These are phyloP conservation scores for Ustilago curta DNA, from an alignment of 1,284 basidiomycete genomes.

Conservation along the genomic window DNA sequence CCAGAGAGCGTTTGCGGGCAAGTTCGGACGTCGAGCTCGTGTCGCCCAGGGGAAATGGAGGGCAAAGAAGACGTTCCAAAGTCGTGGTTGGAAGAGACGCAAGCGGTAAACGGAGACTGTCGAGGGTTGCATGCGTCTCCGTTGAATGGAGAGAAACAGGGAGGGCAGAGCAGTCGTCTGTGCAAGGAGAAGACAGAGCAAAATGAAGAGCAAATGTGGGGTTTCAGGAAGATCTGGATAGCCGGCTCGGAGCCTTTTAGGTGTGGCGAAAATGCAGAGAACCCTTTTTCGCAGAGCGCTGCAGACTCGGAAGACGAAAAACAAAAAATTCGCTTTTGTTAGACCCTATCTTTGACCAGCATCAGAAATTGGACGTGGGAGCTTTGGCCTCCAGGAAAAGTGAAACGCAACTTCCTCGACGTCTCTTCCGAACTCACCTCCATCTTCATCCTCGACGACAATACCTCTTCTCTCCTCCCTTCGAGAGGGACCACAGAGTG, in stretches of 20 bases:
- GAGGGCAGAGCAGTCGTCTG: not conserved
- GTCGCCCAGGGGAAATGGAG: not conserved
- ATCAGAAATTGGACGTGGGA: not conserved
- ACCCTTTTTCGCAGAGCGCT: not conserved
- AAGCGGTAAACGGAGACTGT: not conserved
- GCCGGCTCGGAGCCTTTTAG: conserved; percentile 8
- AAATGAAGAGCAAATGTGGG: not conserved
- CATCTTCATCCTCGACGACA: not conserved
- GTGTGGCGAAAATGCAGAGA: conserved; percentile 12
- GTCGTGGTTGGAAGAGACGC: not conserved
- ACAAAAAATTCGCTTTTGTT: not conserved
- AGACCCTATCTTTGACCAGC: not conserved
- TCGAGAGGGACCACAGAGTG: not conserved
- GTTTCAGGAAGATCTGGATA: conserved; percentile 10
- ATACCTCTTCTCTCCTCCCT: not conserved
- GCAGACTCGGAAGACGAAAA: not conserved
- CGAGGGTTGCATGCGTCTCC: conserved; percentile 18
- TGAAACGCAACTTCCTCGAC: not conserved
- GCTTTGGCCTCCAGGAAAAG: not conserved
- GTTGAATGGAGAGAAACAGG: not conserved
- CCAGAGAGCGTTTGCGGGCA: not conserved
- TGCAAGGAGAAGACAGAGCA: not conserved
- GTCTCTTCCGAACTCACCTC: not conserved
- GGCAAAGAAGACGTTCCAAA: no score
- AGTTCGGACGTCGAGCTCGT: not conserved